Conservation (phyloP, 805 yeast genomes). For the Isabelozyma gotoi region DNA sequence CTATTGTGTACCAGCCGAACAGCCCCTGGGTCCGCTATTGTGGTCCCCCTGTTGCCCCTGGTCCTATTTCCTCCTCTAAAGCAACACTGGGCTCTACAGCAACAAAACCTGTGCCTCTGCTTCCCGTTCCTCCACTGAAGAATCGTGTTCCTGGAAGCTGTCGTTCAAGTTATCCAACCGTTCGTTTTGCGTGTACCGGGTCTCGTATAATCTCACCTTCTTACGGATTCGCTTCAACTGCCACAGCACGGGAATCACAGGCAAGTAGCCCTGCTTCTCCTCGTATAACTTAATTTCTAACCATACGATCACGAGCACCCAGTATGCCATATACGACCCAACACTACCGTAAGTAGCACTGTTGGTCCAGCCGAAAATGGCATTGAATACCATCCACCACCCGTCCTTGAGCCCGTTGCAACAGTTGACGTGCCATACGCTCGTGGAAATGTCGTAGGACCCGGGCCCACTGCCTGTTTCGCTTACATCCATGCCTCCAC, state of each 20-base stretch:
- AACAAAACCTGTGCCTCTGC: constrained; percentile 3
- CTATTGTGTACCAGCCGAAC: too few relatives aligned
- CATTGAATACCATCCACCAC: constrained; percentile 87
- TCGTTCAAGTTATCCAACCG: neutral
- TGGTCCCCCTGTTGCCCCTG: too few relatives aligned
- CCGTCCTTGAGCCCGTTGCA: constrained; percentile 94
- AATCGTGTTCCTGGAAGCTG: neutral
- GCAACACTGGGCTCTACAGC: too few relatives aligned
- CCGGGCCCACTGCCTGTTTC: constrained; percentile 95
- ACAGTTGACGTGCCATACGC: constrained; percentile 94
- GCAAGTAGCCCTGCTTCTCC: constrained; percentile 58
- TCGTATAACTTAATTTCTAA: constrained; percentile 46
- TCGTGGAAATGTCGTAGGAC: constrained; percentile 72
- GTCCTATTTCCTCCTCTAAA: too few relatives aligned
- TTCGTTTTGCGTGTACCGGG: constrained; percentile 10
- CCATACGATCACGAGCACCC: constrained; percentile 54
- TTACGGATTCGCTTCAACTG: constrained; percentile 57
- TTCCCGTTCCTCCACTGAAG: neutral
- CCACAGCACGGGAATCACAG: constrained; percentile 58
- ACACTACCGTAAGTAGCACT: constrained; percentile 91
- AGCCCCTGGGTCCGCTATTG: too few relatives aligned
- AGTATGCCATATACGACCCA: constrained; percentile 65
- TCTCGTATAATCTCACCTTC: constrained; percentile 23
- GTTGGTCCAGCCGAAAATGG: constrained; percentile 91
- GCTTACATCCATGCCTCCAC: constrained; percentile 80